phyloP scores from a whole-genome alignment of 2,329 filamentous ascomycete species.

The Talaromyces sp. region DNA sequence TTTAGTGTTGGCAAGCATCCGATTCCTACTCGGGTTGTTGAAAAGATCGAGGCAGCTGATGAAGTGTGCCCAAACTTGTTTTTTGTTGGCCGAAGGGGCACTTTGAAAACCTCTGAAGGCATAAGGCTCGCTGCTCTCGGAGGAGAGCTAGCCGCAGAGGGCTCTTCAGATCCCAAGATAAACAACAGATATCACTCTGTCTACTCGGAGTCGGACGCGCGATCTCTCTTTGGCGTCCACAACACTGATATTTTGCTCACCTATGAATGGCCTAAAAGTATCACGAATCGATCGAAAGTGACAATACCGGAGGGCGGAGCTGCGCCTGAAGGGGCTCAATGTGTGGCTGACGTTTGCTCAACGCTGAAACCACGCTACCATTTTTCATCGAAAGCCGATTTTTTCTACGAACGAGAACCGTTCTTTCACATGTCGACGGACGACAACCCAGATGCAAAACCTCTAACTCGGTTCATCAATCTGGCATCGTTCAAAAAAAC shows the following conservation, averaged over 20 bases:
- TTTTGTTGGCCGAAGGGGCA: slow-evolving; percentile 80
- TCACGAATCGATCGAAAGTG: slow-evolving; percentile 66
- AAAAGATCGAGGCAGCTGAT: slow-evolving; percentile 68
- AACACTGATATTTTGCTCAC: slow-evolving; percentile 84
- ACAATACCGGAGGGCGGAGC: slow-evolving; percentile 52
- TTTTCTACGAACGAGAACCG: slow-evolving; percentile 87
- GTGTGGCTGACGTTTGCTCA: slow-evolving; percentile 73
- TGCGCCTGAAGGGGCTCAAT: slow-evolving; percentile 54
- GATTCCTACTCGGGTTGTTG: slow-evolving; percentile 66
- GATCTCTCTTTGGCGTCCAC: slow-evolving; percentile 69
- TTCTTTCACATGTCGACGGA: slow-evolving; percentile 66
- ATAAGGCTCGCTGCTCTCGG: slow-evolving; percentile 83
- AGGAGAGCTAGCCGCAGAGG: slow-evolving; percentile 59
- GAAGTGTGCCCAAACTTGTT: slow-evolving; percentile 86
- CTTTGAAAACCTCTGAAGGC: slow-evolving; percentile 84
- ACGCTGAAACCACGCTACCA: slow-evolving; percentile 88
- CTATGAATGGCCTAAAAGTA: slow-evolving; percentile 72
- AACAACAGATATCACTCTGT: slow-evolving; percentile 68
- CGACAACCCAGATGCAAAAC: slow-evolving; percentile 51
- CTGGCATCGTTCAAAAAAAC: slow-evolving; percentile 73
- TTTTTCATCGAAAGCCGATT: slow-evolving; percentile 65
- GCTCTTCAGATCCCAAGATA: slow-evolving; percentile 35
- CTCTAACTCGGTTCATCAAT: slow-evolving; percentile 84
- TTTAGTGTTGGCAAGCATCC: slow-evolving; percentile 73
- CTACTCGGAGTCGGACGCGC: slow-evolving; percentile 73